Evolutionary conservation across 2,329 filamentous ascomycete genomes (phyloP), one percentile per base, ranked within the genome.

Genomic region (Ophiostoma ulmi): DNA sequence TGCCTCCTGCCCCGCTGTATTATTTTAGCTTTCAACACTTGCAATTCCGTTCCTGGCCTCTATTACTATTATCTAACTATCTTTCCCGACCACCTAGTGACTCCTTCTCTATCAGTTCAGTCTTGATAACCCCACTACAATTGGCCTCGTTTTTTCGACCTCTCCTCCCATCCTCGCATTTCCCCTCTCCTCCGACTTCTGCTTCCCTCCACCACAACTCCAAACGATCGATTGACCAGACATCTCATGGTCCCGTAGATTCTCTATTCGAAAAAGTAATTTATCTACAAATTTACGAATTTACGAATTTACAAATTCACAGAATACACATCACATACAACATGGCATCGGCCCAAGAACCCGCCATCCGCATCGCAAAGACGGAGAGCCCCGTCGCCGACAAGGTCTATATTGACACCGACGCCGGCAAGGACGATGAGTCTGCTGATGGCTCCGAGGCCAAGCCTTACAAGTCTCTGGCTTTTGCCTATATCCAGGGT

Each of bases 391-490:
- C 70, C 79, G 63, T 36, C 35, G 77, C 79, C 75, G 78, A 80
- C 20, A 82, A 80, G 70, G 85, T 91, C 79, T 93, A 94, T 82
- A 86, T 97, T 78, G 93, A 97, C 83, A 91, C 93, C 78, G 91
- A 93, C 76, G 85, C 85, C 75, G 93, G 93, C 76, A 83, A 85
- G 75, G 93, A 95, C 81, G 88, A 91, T 77, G 80, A 86, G 75
- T 78, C 85, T 72, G 86, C 88, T 74, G 83, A 87, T 75, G 93
- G 93, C 77, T 86, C 89, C 74, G 87, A 94, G 79, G 81, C 84
- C 73, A 86, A 88, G 75, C 93, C 93, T 67, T 97, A 90, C 87
- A 94, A 96, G 84, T 88, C 90, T 58, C 86, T 97, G 61, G 84
- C 90, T 74, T 89, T 89, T 78, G 93, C 92, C 74, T 91, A 92